Conservation (phyloP, 2,329 filamentous ascomycete species). For the Colletotrichum sp. region DNA sequence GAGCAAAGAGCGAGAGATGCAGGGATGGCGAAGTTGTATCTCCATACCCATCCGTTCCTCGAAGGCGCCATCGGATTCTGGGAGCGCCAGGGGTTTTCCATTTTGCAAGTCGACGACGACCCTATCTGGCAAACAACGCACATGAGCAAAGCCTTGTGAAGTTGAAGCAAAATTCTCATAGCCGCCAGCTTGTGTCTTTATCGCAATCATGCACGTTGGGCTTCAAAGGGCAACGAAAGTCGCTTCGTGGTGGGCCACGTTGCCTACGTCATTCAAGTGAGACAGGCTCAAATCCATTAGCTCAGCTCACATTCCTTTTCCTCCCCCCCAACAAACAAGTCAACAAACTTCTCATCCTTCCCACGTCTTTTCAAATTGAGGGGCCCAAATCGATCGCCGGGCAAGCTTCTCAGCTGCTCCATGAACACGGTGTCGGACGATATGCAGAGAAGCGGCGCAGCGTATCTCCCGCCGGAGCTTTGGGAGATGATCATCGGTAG, state of each 20-base stretch:
- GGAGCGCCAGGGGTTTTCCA: slow-evolving; percentile 26
- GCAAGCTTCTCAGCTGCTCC: background rate
- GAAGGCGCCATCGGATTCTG: slow-evolving; percentile 29
- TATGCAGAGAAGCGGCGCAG: background rate
- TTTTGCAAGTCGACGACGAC: slow-evolving; percentile 26
- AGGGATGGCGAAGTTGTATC: slow-evolving; percentile 26
- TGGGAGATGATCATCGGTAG: slow-evolving; percentile 16
- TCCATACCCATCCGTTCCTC: slow-evolving; percentile 33
- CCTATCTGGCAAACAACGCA: slow-evolving; percentile 32
- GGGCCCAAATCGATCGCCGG: background rate
- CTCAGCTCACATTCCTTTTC: background rate
- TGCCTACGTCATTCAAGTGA: background rate
- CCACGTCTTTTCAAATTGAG: background rate
- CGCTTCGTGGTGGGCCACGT: background rate
- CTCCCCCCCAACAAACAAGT: background rate
- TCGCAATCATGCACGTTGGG: background rate
- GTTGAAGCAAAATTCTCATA: background rate
- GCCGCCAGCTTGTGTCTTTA: background rate
- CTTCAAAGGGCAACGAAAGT: background rate
- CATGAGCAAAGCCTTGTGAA: slow-evolving; percentile 19
- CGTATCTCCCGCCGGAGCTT: slow-evolving; percentile 18
- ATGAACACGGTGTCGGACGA: background rate
- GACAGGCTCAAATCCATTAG: background rate
- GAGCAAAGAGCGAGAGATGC: slow-evolving; percentile 13
- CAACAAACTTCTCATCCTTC: background rate